Evolutionary conservation across 208 protist species (phyloP), one percentile per base, ranked within the genome.

Genomic region (Leishmania lainsoni): DNA sequence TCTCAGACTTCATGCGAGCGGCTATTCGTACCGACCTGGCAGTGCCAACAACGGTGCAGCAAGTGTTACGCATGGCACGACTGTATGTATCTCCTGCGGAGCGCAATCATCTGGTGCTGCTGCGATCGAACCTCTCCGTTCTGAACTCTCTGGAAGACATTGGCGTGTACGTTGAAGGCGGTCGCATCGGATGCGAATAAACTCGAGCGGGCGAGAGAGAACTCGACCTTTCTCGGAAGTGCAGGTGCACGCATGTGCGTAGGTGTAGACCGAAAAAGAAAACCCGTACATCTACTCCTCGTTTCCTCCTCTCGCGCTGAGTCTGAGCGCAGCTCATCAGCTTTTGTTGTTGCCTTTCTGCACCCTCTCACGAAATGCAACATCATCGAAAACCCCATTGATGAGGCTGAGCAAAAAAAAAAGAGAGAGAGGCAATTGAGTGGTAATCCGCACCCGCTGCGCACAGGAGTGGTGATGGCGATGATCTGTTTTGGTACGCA

Each of bases 1-100:
- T 98, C 49, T 93, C 90, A 22, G 93, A 97, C 79, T 98, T 93
- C 80, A 78, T 95, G 78, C 92, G 92, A 4, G 80, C 91, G 3
- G 87, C 91, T 52, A 79, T 92, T 35, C 80, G 75, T 8, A 94
- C 86, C 2, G 91, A 95, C 75, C 54, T 94, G 61, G 45, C 83
- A 54, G 87, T 86, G 68, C 84, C 90, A 9, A 90, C 92, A 4
- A 93, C 92, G 0, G 83, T 90, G 32, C 91, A 96, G 85, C 93
- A 96, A 69, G 76, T 93, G n/a, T 81, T 94, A 2, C 90, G 89
- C 68, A 96, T 98, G 91, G 85, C 85, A 48, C 80, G 93, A 3
- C 74, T 89, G 71, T 95, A 94, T 78, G 75, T 97, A 45, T 92
- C 88, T 6, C 87, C 91, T 17, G 76, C 88, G 51, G 93, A 96